These are phyloP conservation scores for Tricholoma sp. DNA, from an alignment of 768 basidiomycete species.

Conservation along the genomic window DNA sequence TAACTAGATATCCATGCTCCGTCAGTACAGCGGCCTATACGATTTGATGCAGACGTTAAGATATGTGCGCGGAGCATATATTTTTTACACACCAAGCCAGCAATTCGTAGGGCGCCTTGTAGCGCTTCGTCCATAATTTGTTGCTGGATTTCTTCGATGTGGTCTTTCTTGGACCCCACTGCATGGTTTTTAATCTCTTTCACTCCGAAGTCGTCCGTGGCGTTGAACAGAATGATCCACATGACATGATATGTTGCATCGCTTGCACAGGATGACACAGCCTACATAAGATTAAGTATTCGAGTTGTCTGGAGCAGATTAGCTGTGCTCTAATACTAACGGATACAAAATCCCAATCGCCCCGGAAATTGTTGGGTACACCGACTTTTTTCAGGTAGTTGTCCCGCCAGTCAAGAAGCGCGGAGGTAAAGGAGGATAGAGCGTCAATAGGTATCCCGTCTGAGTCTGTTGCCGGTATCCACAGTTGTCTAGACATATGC, in stretches of 20 bases:
- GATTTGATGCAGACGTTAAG: conserved; percentile 1
- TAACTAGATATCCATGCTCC: conserved; percentile 81
- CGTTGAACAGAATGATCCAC: conserved; percentile 82
- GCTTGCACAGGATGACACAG: conserved; percentile 62
- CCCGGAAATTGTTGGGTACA: conserved; percentile 79
- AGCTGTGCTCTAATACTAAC: conserved; percentile 24
- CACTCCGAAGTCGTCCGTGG: conserved; percentile 81
- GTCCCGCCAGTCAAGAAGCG: conserved; percentile 70
- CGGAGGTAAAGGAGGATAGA: conserved; percentile 49
- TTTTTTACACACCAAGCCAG: conserved; percentile 63
- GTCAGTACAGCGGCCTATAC: conserved; percentile 74
- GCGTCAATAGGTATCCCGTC: conserved; percentile 72
- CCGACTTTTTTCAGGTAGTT: conserved; percentile 74
- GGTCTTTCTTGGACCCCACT: conserved; percentile 33
- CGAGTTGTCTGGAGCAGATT: background rate
- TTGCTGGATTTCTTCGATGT: conserved; percentile 55
- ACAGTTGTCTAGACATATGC: conserved; percentile 75
- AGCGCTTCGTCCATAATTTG: conserved; percentile 79
- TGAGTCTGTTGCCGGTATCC: conserved; percentile 71
- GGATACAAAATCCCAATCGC: conserved; percentile 86
- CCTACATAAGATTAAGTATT: conserved; percentile 24
- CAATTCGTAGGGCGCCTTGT: conserved; percentile 81
- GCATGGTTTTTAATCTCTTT: conserved; percentile 57
- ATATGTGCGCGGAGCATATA: background rate
- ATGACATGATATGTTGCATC: conserved; percentile 90